These are phyloP conservation scores for Nakazawaea wickerhamii DNA, from an alignment of 805 yeast species.

Conservation along the genomic window DNA sequence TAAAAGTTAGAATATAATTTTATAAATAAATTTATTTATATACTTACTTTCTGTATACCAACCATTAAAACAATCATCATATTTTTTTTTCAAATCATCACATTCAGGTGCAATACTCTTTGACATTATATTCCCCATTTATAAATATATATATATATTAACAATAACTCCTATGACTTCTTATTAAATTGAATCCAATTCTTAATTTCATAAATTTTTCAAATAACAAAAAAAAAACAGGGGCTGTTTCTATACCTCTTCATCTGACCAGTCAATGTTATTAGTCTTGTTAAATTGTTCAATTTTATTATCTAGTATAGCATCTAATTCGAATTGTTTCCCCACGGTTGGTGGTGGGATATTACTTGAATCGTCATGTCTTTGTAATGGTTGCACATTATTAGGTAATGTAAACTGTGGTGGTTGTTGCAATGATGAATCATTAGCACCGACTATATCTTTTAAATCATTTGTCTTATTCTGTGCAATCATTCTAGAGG, in stretches of 20 bases:
- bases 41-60: conserved; percentile 85
- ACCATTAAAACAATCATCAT: conserved; percentile 88
- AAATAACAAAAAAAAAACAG: background rate
- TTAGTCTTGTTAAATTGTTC: conserved; percentile 10
- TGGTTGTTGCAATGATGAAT: conserved; percentile 10
- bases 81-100: conserved; percentile 75
- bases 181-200: background rate
- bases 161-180: background rate
- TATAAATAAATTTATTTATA: background rate
- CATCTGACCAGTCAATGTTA: conserved; percentile 12
- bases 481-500: conserved; percentile 4
- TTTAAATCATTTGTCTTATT: conserved; percentile 9
- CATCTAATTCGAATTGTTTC: conserved; percentile 9
- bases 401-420: conserved; percentile 8
- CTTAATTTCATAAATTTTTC: background rate
- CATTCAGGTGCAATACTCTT: conserved; percentile 97
- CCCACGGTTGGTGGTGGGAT: background rate
- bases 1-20: conserved; percentile 6
- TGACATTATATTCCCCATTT: conserved; percentile 70
- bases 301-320: conserved; percentile 7
- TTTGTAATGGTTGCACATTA: background rate
- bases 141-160: background rate
- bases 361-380: background rate
- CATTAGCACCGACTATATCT: conserved; percentile 8
- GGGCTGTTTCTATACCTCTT: background rate